Evolutionary conservation across 768 basidiomycete species (phyloP).

Genomic region (Xerocomus potaroensis): DNA sequence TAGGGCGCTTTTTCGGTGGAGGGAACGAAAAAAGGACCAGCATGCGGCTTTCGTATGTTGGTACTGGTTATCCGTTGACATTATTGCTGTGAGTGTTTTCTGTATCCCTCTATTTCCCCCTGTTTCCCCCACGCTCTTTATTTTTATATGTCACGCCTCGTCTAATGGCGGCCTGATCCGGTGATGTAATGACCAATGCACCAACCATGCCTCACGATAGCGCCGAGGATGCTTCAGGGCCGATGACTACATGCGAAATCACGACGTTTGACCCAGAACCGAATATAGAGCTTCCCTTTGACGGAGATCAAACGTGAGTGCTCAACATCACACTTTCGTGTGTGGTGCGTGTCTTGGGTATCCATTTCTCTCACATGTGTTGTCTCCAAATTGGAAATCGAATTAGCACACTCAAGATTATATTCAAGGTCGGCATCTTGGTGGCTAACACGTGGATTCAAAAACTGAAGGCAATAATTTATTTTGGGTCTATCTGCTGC

Average conservation of each 20-base stretch:
- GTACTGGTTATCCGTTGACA: slow-evolving; percentile 72
- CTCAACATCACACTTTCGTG: background rate
- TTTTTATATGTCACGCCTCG: background rate
- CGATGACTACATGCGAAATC: slow-evolving; percentile 85
- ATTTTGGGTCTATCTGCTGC: background rate
- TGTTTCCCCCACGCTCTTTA: background rate
- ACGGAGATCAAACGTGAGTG: slow-evolving; percentile 55
- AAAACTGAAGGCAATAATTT: background rate
- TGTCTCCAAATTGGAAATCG: background rate
- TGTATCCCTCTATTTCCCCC: background rate
- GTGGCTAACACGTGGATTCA: background rate
- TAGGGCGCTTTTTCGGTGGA: slow-evolving; percentile 59
- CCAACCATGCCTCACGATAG: slow-evolving; percentile 32
- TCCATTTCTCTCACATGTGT: background rate
- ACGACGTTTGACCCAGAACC: slow-evolving; percentile 83
- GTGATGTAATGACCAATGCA: slow-evolving; percentile 3
- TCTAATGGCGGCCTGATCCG: slow-evolving; percentile 1
- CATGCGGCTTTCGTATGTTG: slow-evolving; percentile 81
- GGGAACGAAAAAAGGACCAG: slow-evolving; percentile 63
- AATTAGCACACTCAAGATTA: slow-evolving; percentile 69
- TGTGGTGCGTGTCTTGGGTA: slow-evolving; percentile 6
- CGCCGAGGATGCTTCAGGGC: slow-evolving; percentile 74
- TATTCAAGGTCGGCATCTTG: slow-evolving; percentile 61
- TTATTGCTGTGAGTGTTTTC: slow-evolving; percentile 67
- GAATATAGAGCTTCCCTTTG: slow-evolving; percentile 74